A percentile compares a stretch with the other conserved stretches of the same genome.
Evolutionary conservation across 169 alveolate species (phyloP).

Genomic region (Besnoitia besnoiti): DNA sequence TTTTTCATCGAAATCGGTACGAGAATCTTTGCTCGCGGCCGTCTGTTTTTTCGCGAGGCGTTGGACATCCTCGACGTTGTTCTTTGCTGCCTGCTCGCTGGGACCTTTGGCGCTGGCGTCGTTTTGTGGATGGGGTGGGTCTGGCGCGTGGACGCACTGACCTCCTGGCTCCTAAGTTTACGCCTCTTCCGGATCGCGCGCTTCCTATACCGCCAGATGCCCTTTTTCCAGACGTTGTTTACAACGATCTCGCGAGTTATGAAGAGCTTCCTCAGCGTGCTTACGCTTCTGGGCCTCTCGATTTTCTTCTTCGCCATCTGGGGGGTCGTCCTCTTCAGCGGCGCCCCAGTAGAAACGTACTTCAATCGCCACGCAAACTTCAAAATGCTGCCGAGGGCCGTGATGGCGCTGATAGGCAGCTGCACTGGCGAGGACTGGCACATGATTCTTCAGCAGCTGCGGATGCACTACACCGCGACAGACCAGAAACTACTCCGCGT

Average conservation of each 20-base stretch:
- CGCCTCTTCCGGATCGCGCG: conserved; percentile 60
- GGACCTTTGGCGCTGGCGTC: neutral
- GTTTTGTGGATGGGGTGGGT: neutral
- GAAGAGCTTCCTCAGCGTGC: conserved; percentile 32
- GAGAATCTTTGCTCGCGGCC: conserved; percentile 19
- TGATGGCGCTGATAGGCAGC: conserved; percentile 50
- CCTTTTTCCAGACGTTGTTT: conserved; percentile 43
- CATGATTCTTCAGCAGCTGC: conserved; percentile 46
- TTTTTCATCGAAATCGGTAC: neutral
- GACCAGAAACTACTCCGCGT: neutral
- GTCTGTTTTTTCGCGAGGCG: conserved; percentile 1
- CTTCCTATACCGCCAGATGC: conserved; percentile 52
- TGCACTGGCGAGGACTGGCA: conserved; percentile 69
- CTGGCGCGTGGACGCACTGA: neutral
- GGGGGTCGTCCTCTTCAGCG: conserved; percentile 61
- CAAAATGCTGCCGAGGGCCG: conserved; percentile 8
- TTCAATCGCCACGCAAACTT: conserved; percentile 28
- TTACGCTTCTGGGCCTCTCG: conserved; percentile 15
- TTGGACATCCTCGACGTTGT: conserved; percentile 3
- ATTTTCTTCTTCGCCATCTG: conserved; percentile 47
- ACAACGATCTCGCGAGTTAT: neutral
- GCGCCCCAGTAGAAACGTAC: conserved; percentile 19
- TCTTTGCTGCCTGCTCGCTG: neutral
- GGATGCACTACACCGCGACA: conserved; percentile 34
- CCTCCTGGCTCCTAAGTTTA: conserved; percentile 61